Evolutionary conservation across 352 stramenopile species (phyloP).

Genomic region (Thalassiosira hispida): DNA sequence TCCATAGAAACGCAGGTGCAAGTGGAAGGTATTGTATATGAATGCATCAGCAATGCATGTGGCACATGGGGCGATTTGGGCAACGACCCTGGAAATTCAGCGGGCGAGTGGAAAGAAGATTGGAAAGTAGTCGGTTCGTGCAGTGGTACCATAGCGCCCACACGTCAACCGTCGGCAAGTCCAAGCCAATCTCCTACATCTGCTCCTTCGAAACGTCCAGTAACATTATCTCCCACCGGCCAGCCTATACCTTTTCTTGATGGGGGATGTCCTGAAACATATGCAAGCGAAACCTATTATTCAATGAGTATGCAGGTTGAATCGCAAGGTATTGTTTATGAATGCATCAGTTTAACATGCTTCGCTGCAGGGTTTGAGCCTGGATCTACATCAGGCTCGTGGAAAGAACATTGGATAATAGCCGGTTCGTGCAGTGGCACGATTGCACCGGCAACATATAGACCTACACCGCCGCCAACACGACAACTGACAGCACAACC

Average conservation of each 20-base stretch:
- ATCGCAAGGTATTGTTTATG: too few species aligned
- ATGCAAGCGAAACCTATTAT: too few species aligned
- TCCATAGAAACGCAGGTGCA: too few species aligned
- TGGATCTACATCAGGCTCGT: slow-evolving; percentile 1
- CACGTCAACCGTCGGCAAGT: not conserved
- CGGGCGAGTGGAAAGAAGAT: slow-evolving; percentile 3
- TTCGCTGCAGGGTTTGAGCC: too few species aligned
- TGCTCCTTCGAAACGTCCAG: not conserved
- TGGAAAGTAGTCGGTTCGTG: slow-evolving; percentile 29
- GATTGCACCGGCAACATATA: not conserved
- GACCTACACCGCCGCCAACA: not conserved
- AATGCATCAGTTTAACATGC: too few species aligned
- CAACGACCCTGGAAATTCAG: slow-evolving; percentile 1
- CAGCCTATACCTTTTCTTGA: slow-evolving; percentile 13
- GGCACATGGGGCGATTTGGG: too few species aligned
- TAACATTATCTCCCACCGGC: not conserved
- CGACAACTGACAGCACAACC: not conserved
- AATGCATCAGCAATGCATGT: too few species aligned
- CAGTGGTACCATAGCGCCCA: not conserved
- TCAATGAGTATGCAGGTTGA: too few species aligned
- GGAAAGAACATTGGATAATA: slow-evolving; percentile 17
- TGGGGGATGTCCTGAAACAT: too few species aligned
- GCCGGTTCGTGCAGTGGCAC: slow-evolving; percentile 25
- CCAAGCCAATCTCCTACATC: not conserved
- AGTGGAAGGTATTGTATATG: too few species aligned